Percentiles rank a stretch among this genome's conserved stretches.
Conservation (phyloP, 1,284 basidiomycete genomes). For the Athelia sp. region DNA sequence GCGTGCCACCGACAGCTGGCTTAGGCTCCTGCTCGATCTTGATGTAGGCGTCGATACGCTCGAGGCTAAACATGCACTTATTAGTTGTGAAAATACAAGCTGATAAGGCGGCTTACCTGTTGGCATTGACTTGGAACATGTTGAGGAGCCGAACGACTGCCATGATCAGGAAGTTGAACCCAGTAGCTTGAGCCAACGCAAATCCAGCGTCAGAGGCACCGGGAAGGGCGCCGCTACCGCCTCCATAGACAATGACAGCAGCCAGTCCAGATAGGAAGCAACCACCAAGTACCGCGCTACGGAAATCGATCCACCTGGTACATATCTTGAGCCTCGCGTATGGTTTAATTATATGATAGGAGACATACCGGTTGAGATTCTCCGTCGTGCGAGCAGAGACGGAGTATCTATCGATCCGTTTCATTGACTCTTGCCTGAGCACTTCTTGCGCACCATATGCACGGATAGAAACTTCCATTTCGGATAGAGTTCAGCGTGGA, state of each 20-base stretch:
- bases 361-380: constrained; percentile 29
- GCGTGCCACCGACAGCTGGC: constrained; percentile 41
- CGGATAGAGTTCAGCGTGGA: not conserved
- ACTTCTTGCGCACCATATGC: constrained; percentile 36
- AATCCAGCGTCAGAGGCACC: constrained; percentile 44
- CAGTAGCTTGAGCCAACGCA: constrained; percentile 49
- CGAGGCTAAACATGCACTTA: constrained; percentile 40
- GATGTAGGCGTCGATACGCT: constrained; percentile 71
- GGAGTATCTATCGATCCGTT: constrained; percentile 34
- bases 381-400: constrained; percentile 33
- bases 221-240: constrained; percentile 19
- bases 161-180: constrained; percentile 51
- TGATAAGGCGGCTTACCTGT: constrained; percentile 34
- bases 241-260: constrained; percentile 19
- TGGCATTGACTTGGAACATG: constrained; percentile 52
- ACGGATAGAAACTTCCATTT: constrained; percentile 17
- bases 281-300: constrained; percentile 34
- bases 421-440: constrained; percentile 29
- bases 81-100: constrained; percentile 13
- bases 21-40: constrained; percentile 68
- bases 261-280: constrained; percentile 21
- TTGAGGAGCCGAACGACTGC: constrained; percentile 50
- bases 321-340: too few species aligned
- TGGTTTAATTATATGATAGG: too few species aligned
- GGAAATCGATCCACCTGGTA: constrained; percentile 37